A percentile compares a stretch with the other conserved stretches of the same genome.
Conservation (phyloP, 2,329 filamentous ascomycete genomes). For the Ophiostoma triangulosporum region DNA sequence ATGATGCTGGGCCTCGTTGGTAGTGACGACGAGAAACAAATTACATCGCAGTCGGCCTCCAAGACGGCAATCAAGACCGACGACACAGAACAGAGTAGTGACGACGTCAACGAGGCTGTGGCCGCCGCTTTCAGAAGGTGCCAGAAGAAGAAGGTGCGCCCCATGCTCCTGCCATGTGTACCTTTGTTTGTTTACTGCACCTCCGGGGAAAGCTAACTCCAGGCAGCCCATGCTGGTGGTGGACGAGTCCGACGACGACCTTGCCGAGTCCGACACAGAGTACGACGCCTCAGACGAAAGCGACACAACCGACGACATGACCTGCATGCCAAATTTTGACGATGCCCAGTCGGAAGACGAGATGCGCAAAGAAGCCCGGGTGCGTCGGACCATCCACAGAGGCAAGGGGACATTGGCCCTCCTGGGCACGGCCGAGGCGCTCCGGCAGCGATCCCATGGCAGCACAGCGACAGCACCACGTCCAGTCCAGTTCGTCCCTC, state of each 20-base stretch:
- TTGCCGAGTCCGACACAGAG: background rate
- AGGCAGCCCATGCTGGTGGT: background rate
- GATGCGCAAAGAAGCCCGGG: background rate
- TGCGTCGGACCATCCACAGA: background rate
- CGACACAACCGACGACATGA: background rate
- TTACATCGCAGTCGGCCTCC: background rate
- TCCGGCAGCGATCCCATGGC: background rate
- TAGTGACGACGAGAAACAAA: background rate
- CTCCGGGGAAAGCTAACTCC: too few species aligned
- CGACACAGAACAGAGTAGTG: background rate
- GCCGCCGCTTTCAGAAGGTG: background rate
- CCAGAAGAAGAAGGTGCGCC: background rate
- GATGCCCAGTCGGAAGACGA: background rate
- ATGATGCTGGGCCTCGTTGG: background rate
- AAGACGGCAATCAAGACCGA: background rate
- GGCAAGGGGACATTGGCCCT: background rate
- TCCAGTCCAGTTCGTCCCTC: background rate
- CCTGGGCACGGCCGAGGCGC: slow-evolving; percentile 8
- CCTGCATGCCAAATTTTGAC: background rate
- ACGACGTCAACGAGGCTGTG: background rate
- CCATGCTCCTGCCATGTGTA: background rate
- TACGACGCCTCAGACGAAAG: background rate
- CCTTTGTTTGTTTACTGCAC: background rate
- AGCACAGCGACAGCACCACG: background rate
- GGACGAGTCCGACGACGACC: background rate